These are phyloP conservation scores for Sporothrix mexicana DNA, from an alignment of 2,329 filamentous ascomycete genomes.

Conservation along the genomic window DNA sequence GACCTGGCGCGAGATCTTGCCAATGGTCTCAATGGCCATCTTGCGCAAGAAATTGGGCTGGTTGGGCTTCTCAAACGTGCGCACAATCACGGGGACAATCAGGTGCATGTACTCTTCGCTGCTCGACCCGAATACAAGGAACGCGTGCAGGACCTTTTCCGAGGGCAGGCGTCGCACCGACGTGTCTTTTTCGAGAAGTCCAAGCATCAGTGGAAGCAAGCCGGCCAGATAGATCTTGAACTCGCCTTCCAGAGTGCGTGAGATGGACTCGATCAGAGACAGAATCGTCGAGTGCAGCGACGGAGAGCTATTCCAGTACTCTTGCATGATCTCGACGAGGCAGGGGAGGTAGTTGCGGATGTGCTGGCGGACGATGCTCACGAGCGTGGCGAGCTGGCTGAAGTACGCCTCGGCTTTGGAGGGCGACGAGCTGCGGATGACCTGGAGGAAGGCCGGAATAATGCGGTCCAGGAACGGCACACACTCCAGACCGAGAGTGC, in stretches of 20 bases:
- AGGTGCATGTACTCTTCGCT: constrained; percentile 99
- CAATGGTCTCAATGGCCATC: constrained; percentile 91
- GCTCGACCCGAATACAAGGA: constrained; percentile 93
- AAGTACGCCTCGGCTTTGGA: constrained; percentile 93
- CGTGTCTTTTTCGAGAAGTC: constrained; percentile 85
- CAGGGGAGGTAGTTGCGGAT: constrained; percentile 88
- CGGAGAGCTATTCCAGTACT: constrained; percentile 84
- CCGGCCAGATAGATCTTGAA: constrained; percentile 96
- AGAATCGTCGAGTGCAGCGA: constrained; percentile 90
- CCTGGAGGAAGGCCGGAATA: constrained; percentile 88
- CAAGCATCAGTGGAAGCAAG: constrained; percentile 90
- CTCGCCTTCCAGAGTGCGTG: constrained; percentile 90
- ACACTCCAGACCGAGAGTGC: constrained; percentile 93
- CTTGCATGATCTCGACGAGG: constrained; percentile 83
- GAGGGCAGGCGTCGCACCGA: constrained; percentile 79
- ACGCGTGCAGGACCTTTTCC: constrained; percentile 90
- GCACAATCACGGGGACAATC: constrained; percentile 93
- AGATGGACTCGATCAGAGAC: constrained; percentile 90
- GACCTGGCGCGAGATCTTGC: constrained; percentile 91
- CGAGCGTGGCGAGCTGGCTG: constrained; percentile 90
- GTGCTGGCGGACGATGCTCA: constrained; percentile 94
- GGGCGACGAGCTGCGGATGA: constrained; percentile 80
- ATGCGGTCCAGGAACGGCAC: constrained; percentile 94
- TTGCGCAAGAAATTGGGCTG: constrained; percentile 82
- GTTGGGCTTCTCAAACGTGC: constrained; percentile 87